Base-by-base conservation (phyloP, 2,329 filamentous ascomycete species). In the Helotiales sp. region DNA sequence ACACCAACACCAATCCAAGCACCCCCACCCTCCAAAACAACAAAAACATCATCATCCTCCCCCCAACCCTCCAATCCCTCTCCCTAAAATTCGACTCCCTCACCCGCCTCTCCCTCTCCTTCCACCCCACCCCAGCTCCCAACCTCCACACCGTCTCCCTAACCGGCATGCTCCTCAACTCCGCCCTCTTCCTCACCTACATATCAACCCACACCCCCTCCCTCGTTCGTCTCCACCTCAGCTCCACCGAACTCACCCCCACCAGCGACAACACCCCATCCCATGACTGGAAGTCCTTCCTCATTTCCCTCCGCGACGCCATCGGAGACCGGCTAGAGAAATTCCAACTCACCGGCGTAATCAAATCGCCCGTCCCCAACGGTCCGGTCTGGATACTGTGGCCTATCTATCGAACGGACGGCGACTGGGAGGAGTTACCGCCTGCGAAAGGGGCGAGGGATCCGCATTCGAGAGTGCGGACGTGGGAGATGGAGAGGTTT, bases 401-500 rank as follows among this genome's bases (percentile, higher is more conserved):
- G 64, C 66, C 70, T 3, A 69, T 68, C 30, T 71, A 71, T 45
- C 60, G 63, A 13, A 28, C 54, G 15, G 64, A 69, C 17, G 68
- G 67, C 58, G 65, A 34, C 20, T 57, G 30, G 17, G 30, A 15
- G 20, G 20, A 34, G 2, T 20, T 45, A 20, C 40, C 3, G n/a
- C 17, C 30, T 49, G 55, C 6, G 52, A 54, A 37, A 15, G 11
- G 34, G 24, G 13, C 24, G 32, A 32, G 40, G 24, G 1, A 32
- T 43, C 26, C 8, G 32, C 30, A 37, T 6, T 37, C 43, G 17
- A 34, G 24, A 22, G 37, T 11, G 40, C 47, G 58, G 52, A 63
- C 68, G 30, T 62, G 57, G 59, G 52, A 69, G 24, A 40, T 70
- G 30, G 70, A 71, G 54, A 57, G 62, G 34, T 71, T 67, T 66